Base-by-base conservation (phyloP, 2,329 filamentous ascomycete genomes). In the Pseudogymnoascus sp. region DNA sequence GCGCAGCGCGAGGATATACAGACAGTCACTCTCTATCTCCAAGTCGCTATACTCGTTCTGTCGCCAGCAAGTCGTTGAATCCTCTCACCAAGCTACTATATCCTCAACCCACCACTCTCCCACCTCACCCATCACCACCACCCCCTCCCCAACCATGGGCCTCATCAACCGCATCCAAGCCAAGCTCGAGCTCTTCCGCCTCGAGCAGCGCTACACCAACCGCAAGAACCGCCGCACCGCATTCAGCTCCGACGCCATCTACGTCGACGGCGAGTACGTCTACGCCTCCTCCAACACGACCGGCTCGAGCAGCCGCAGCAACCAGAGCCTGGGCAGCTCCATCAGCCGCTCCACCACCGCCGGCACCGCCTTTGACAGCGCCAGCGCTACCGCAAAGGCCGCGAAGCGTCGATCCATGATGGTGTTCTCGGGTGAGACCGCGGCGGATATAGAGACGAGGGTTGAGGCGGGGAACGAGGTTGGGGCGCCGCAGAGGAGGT, bases 241-340 rank as follows among this genome's bases (percentile, higher is more conserved):
- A 66, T 96, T 96, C 76, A 87, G 90, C 73, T 92, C 90, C 73
- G 92, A 91, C 72, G 93, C 92, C 31, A 84, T 90, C 75, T 98
- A 98, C 77, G 90, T 97, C 68, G 91, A 98, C 75, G 95, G 93
- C 77, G 93, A 97, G 80, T 97, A 97, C 79, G 82, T 96, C 76
- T 96, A 92, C 82, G 82, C 86, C 73, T 85, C 82, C 0, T 84
- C 85, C 67, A 67, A 71, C 31, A 61, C 11, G 19, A 61, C 60
- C 36, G 60, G 60, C n/a, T 61, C 60, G 34, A 61, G 60, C 60
- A 61, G 21, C 60, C 60, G 60, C 25, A 61, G 19, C 60, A 13
- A 43, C 21, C 60, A 43, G 36, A 61, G 60, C 34, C 25, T 61
- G n/a, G 51, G n/a, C 51, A 57, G 51, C 51, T 16, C 19, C 0